Percentiles rank a stretch among this genome's conserved stretches.
These are phyloP conservation scores for Cymbopogon flexuosus DNA, from an alignment of 202 grass and related monocot species.

Conservation along the genomic window DNA sequence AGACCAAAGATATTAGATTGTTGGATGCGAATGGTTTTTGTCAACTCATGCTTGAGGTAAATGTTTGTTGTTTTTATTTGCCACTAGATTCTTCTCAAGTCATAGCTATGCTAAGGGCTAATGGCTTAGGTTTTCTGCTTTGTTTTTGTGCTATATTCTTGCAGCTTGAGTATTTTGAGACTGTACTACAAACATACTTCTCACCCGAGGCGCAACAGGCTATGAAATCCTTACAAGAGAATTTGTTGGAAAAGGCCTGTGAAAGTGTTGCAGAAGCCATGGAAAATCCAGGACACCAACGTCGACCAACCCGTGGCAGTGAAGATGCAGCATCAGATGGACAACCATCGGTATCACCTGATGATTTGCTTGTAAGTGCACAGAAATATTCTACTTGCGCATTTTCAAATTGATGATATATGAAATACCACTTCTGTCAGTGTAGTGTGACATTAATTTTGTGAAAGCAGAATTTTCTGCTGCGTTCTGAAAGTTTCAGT, in stretches of 20 bases:
- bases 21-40: conserved; percentile 93
- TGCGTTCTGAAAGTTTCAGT: neutral
- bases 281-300: conserved; percentile 80
- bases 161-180: conserved; percentile 97
- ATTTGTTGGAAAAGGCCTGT: conserved; percentile 92
- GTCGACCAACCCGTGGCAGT: conserved; percentile 82
- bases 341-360: conserved; percentile 75
- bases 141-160: conserved; percentile 32
- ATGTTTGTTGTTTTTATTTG: conserved; percentile 31
- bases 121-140: neutral
- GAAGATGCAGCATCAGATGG: conserved; percentile 87
- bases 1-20: conserved; percentile 72
- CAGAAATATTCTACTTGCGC: neutral
- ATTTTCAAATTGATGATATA: conserved; percentile 19
- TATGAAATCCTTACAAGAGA: conserved; percentile 83
- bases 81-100: conserved; percentile 7
- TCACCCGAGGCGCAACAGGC: conserved; percentile 76
- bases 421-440: neutral
- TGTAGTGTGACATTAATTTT: neutral
- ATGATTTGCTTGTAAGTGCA: conserved; percentile 94
- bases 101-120: neutral
- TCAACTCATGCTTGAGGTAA: conserved; percentile 95
- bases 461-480: neutral
- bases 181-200: conserved; percentile 67
- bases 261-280: conserved; percentile 64